Conservation (phyloP, 2,329 filamentous ascomycete species). For the Aspergillus udagawae region DNA sequence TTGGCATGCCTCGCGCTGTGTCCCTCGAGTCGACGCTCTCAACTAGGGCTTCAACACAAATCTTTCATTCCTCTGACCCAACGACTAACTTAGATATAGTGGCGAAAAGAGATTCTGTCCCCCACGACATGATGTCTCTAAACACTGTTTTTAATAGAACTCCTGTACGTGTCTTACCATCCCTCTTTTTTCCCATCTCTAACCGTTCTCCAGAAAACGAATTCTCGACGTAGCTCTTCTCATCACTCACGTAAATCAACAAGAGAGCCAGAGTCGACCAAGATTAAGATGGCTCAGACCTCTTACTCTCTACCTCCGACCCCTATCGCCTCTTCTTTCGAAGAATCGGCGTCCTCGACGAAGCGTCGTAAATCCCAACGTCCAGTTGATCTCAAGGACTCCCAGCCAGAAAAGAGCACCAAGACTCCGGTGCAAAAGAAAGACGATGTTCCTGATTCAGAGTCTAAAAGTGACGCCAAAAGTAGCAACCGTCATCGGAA, state of each 20-base stretch:
- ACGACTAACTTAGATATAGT: slow-evolving; percentile 13
- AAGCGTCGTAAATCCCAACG: slow-evolving; percentile 19
- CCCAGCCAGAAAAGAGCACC: slow-evolving; percentile 6
- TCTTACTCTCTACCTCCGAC: slow-evolving; percentile 21
- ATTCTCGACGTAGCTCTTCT: slow-evolving; percentile 17
- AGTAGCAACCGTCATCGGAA: slow-evolving; percentile 8
- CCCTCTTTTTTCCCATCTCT: neutral
- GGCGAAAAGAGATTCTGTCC: slow-evolving; percentile 17
- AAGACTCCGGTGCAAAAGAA: slow-evolving; percentile 7
- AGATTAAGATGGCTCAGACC: slow-evolving; percentile 12
- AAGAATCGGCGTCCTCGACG: slow-evolving; percentile 16
- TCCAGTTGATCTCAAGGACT: slow-evolving; percentile 7
- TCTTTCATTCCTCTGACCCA: neutral
- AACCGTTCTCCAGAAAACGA: slow-evolving; percentile 3
- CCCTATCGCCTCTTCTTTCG: slow-evolving; percentile 18
- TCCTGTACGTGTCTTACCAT: slow-evolving; percentile 9
- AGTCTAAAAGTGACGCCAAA: slow-evolving; percentile 5
- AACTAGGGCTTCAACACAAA: slow-evolving; percentile 3
- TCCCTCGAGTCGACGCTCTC: neutral
- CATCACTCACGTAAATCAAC: slow-evolving; percentile 17
- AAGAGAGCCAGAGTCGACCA: slow-evolving; percentile 11
- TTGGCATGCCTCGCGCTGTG: no score
- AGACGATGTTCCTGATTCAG: slow-evolving; percentile 2
- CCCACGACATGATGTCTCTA: slow-evolving; percentile 15
- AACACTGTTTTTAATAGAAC: slow-evolving; percentile 8